Evolutionary conservation across 805 yeast species (phyloP).

Genomic region (Komagataella populi): DNA sequence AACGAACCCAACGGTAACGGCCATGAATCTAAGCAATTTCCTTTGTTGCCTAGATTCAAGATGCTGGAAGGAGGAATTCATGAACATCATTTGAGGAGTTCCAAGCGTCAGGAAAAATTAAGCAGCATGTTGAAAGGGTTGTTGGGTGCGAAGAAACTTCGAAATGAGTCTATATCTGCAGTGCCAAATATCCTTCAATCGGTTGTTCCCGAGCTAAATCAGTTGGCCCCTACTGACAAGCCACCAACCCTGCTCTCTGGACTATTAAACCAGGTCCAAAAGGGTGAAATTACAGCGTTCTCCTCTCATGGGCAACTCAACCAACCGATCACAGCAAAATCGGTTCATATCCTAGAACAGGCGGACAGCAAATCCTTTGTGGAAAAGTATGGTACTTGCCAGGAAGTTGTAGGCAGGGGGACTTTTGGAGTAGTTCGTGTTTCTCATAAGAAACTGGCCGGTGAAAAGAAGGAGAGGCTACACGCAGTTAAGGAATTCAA

Average conservation of each 20-base stretch:
- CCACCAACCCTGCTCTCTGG: constrained; percentile 70
- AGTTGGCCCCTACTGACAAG: constrained; percentile 3
- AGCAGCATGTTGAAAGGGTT: constrained; percentile 64
- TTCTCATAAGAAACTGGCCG: constrained; percentile 50
- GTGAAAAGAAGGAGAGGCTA: constrained; percentile 28
- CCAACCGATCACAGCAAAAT: constrained; percentile 11
- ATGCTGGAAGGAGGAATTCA: constrained; percentile 61
- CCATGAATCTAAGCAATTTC: neutral
- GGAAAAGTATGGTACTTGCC: constrained; percentile 88
- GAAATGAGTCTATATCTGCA: constrained; percentile 63
- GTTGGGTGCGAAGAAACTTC: constrained; percentile 56
- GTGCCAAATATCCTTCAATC: constrained; percentile 48
- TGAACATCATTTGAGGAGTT: constrained; percentile 64
- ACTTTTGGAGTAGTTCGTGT: constrained; percentile 89
- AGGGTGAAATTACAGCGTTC: constrained; percentile 17
- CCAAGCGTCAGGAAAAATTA: constrained; percentile 68
- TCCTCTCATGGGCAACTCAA: constrained; percentile 6
- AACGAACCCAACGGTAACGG: constrained; percentile 4
- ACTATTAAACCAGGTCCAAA: constrained; percentile 41
- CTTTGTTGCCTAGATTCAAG: constrained; percentile 28
- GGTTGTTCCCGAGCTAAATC: constrained; percentile 7
- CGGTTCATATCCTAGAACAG: neutral
- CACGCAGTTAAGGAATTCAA: constrained; percentile 86
- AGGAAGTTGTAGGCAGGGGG: constrained; percentile 88
- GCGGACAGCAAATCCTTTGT: constrained; percentile 45